Evolutionary conservation across 768 basidiomycete genomes (phyloP), one percentile per base, ranked within the genome.

Genomic region (Russula ochroleuca): DNA sequence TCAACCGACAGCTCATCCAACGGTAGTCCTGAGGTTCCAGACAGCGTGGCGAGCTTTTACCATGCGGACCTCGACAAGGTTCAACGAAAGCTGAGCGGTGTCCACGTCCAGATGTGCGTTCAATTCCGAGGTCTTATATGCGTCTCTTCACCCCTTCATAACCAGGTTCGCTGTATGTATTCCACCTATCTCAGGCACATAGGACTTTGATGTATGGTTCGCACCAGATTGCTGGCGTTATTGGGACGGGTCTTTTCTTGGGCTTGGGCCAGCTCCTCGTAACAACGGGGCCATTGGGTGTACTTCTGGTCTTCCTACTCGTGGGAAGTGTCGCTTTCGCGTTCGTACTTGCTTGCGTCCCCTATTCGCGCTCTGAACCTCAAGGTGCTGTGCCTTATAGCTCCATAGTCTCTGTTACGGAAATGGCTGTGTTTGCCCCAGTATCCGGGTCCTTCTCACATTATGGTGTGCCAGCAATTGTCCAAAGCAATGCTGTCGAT

Each of bases 241-340:
- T 74, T 25, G 72, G 73, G 17, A 73, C 73, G 0, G 73, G 73
- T 13, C 69, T 74, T 19, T 74, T 74, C 62, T 57, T 72, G 8
- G 73, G 73, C 10, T 67, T 74, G 15, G 73, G 73, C 31, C 49
- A 71, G 54, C 65, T 74, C n/a, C 72, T 74, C 8, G 53, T 68
- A 5, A 28, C 62, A 13, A 66, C 66, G 28, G 73, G 73, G 38
- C 73, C 73, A 14, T 61, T 73, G 35, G 73, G 73, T 40, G 68
- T 69, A 19, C 69, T 74, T 25, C 25, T 74, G 14, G 72, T 73
- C 56, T 74, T 68, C 62, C 53, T 69, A 4, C 72, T 72, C 3
- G 70, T 72, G 3, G 70, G 64, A 4, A 71, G 69, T 5, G 73
- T 74, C 13, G 63, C 69, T n/a, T 74, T 72, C 50, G 67, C 70